Percentiles rank a stretch among this genome's conserved stretches.
Evolutionary conservation across 371 early-diverging fungal species (phyloP).

Genomic region (Syncephalis plumigaleata): DNA sequence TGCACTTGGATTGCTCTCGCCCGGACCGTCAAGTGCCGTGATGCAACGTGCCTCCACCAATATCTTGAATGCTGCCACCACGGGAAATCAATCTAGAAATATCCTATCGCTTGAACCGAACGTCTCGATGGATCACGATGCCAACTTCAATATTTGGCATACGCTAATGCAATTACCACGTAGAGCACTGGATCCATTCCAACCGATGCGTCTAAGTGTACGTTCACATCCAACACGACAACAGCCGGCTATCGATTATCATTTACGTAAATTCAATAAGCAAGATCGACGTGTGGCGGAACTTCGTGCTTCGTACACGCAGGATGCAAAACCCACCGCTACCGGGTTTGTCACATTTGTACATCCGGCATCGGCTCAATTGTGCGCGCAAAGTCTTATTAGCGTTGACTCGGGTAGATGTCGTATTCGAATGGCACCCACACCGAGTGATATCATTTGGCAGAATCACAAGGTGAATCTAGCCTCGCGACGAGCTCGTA

Average conservation of each 20-base stretch:
- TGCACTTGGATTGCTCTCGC: not conserved
- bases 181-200: slow-evolving; percentile 6
- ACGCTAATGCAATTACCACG: slow-evolving; percentile 1
- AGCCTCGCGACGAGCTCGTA: slow-evolving; percentile 22
- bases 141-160: slow-evolving; percentile 7
- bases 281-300: slow-evolving; percentile 12
- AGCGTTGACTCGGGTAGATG: slow-evolving; percentile 46
- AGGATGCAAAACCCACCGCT: slow-evolving; percentile 23
- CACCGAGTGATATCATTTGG: slow-evolving; percentile 87
- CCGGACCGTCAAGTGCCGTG: too few species aligned
- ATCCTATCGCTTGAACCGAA: not conserved
- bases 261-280: slow-evolving; percentile 17
- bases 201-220: not conserved
- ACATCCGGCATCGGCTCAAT: slow-evolving; percentile 22
- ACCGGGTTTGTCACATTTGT: slow-evolving; percentile 46
- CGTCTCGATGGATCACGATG: slow-evolving; percentile 2
- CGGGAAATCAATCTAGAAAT: not conserved
- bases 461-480: slow-evolving; percentile 44
- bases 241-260: slow-evolving; percentile 14
- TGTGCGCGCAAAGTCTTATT: slow-evolving; percentile 38
- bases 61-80: too few species aligned
- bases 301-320: slow-evolving; percentile 9
- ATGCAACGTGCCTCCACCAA: too few species aligned
- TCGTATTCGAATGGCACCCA: slow-evolving; percentile 62
- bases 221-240: slow-evolving; percentile 8